These are phyloP conservation scores for Trichoderma guizhouense DNA, from an alignment of 2,329 filamentous ascomycete species.

Conservation along the genomic window DNA sequence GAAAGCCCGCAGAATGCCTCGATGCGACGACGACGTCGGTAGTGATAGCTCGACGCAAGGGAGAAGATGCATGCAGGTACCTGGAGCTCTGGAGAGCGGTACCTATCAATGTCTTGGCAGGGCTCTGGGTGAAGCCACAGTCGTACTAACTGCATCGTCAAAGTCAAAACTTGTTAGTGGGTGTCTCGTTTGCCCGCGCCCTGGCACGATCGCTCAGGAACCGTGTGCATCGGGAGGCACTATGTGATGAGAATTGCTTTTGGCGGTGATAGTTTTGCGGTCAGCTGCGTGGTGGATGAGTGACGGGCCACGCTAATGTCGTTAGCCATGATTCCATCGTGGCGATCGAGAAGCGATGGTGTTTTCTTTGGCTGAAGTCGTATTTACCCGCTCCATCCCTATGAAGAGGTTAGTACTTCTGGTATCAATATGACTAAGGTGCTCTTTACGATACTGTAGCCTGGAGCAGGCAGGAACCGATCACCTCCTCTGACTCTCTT, in stretches of 20 bases:
- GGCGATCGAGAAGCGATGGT: background rate
- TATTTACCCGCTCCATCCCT: background rate
- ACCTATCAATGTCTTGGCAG: background rate
- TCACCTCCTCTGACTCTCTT: background rate
- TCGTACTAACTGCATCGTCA: background rate
- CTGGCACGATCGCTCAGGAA: conserved; percentile 18
- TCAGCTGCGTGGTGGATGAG: conserved; percentile 1
- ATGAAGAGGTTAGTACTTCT: background rate
- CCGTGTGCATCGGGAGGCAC: conserved; percentile 2
- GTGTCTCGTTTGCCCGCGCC: conserved; percentile 2
- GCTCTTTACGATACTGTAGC: background rate
- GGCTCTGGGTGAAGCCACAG: background rate
- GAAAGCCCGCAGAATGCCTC: background rate
- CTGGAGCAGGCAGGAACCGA: background rate
- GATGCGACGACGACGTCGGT: background rate
- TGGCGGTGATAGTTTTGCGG: background rate
- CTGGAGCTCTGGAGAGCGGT: background rate
- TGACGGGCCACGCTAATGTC: background rate
- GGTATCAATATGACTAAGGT: background rate
- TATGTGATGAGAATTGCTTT: conserved; percentile 16
- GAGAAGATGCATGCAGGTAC: background rate
- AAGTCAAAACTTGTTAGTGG: conserved; percentile 4
- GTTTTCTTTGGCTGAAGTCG: background rate
- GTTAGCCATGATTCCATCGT: conserved; percentile 2
- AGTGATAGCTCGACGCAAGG: background rate